phyloP scores from a whole-genome alignment of 768 basidiomycete species.

The Naganishia friedmannii region DNA sequence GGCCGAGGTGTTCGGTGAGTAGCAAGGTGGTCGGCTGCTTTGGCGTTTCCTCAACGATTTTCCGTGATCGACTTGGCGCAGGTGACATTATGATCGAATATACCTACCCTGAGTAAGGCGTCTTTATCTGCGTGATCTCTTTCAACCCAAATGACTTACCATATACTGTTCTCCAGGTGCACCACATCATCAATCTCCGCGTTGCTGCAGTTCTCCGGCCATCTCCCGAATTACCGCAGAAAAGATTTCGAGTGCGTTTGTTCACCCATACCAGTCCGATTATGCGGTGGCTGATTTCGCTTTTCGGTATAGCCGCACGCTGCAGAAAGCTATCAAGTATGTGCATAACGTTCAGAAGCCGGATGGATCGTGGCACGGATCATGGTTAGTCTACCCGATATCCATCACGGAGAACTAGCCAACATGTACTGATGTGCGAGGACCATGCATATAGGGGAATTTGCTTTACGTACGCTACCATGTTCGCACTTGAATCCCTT shows the following conservation, averaged over 20 bases:
- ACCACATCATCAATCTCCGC: conserved; percentile 91
- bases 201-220: conserved; percentile 75
- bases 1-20: conserved; percentile 87
- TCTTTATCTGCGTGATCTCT: too few relatives aligned
- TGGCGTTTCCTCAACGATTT: too few relatives aligned
- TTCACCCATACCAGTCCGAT: neutral
- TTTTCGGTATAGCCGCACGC: conserved; percentile 58
- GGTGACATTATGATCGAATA: conserved; percentile 95
- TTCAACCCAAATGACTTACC: too few relatives aligned
- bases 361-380: conserved; percentile 91
- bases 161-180: conserved; percentile 53
- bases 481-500: conserved; percentile 90
- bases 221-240: conserved; percentile 73
- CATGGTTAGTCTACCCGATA: conserved; percentile 70
- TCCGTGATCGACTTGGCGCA: too few relatives aligned
- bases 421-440: neutral
- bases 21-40: neutral
- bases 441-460: conserved; percentile 42
- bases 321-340: conserved; percentile 69
- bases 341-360: conserved; percentile 73
- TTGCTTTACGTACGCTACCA: conserved; percentile 96
- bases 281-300: neutral
- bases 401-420: neutral
- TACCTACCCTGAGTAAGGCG: conserved; percentile 75
- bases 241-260: conserved; percentile 69